These are phyloP conservation scores for Cladobotryum protrusum DNA, from an alignment of 2,329 filamentous ascomycete genomes.

Conservation along the genomic window DNA sequence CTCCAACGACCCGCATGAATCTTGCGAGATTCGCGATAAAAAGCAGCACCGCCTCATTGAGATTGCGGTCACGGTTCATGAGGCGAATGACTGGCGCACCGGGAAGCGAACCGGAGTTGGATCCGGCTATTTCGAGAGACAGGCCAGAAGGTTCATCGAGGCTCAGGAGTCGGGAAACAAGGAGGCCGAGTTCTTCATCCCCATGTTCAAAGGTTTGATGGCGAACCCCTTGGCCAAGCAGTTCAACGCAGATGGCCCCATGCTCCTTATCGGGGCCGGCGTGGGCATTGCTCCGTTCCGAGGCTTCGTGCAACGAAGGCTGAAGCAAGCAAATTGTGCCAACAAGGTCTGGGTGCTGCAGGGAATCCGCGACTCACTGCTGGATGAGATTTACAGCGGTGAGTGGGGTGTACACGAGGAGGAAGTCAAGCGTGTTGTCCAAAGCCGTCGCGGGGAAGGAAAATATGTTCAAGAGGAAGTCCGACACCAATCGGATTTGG, in stretches of 20 bases:
- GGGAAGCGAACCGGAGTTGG: slow-evolving; percentile 75
- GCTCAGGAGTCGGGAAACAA: slow-evolving; percentile 52
- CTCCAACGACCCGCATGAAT: slow-evolving; percentile 87
- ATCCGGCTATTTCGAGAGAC: slow-evolving; percentile 86
- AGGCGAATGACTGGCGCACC: slow-evolving; percentile 70
- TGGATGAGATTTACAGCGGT: slow-evolving; percentile 94
- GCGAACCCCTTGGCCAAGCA: slow-evolving; percentile 88
- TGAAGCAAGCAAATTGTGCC: slow-evolving; percentile 91
- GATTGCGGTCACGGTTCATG: slow-evolving; percentile 94
- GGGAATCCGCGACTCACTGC: slow-evolving; percentile 84
- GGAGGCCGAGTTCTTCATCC: slow-evolving; percentile 62
- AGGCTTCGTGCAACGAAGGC: slow-evolving; percentile 88
- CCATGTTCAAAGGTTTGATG: slow-evolving; percentile 99
- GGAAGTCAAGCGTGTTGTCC: slow-evolving; percentile 74
- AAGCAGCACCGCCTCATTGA: slow-evolving; percentile 78
- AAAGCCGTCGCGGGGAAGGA: slow-evolving; percentile 69
- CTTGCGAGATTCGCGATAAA: slow-evolving; percentile 59
- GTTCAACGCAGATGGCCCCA: slow-evolving; percentile 89
- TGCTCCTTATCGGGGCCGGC: slow-evolving; percentile 94
- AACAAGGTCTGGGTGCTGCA: slow-evolving; percentile 98
- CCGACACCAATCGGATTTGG: slow-evolving; percentile 81
- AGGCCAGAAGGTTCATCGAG: slow-evolving; percentile 66
- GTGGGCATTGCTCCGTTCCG: slow-evolving; percentile 97
- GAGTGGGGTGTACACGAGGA: slow-evolving; percentile 94
- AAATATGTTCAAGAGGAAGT: slow-evolving; percentile 98